Percentiles rank a stretch among this genome's conserved stretches.
Conservation (phyloP, 495 filamentous ascomycete species). For the Penicillium egyptiacum region DNA sequence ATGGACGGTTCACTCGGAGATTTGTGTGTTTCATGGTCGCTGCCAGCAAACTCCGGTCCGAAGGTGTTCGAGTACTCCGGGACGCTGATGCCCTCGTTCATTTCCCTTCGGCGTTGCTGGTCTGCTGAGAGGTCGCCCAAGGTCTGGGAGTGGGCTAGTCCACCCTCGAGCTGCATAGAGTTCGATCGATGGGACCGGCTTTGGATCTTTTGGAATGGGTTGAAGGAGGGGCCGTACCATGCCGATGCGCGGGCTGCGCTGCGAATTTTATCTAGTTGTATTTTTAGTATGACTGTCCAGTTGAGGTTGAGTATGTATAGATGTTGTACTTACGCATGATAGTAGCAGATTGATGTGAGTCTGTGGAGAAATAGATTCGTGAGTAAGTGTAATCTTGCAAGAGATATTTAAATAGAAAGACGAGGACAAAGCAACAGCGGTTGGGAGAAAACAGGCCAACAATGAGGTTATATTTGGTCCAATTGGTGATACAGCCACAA, state of each 20-base stretch:
- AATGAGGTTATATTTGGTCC: neutral
- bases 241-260: conserved; percentile 45
- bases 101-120: conserved; percentile 27
- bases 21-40: conserved; percentile 21
- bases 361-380: neutral
- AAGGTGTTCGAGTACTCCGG: conserved; percentile 33
- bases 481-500: neutral
- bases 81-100: conserved; percentile 29
- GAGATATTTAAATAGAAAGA: neutral
- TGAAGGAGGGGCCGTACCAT: conserved; percentile 49
- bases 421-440: neutral
- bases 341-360: too few species aligned
- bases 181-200: conserved; percentile 24
- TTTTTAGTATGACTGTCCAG: conserved; percentile 7
- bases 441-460: neutral
- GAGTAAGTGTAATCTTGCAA: neutral
- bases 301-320: neutral
- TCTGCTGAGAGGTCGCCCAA: conserved; percentile 34
- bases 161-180: conserved; percentile 37
- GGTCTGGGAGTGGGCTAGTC: conserved; percentile 20
- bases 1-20: conserved; percentile 28
- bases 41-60: conserved; percentile 29
- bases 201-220: conserved; percentile 50
- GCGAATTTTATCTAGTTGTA: conserved; percentile 44
- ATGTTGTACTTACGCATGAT: conserved; percentile 11